Percentiles rank a stretch among this genome's conserved stretches.
Evolutionary conservation across 2,329 filamentous ascomycete species (phyloP).

Genomic region (Rhinocladiella similis): DNA sequence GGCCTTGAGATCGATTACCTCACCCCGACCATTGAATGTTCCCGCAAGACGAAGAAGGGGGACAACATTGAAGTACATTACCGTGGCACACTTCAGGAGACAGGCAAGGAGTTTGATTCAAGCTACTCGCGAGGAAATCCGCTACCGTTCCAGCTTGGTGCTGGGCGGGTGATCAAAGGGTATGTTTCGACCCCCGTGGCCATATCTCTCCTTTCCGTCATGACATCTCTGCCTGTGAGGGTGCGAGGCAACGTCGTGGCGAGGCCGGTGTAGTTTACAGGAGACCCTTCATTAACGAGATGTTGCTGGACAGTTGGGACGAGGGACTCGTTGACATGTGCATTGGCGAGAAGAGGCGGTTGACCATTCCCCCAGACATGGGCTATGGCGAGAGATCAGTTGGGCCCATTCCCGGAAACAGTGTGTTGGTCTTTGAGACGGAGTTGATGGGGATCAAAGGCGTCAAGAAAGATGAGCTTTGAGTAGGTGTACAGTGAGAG

Average conservation of each 20-base stretch:
- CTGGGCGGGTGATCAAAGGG: constrained; percentile 86
- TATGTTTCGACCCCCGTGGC: constrained; percentile 42
- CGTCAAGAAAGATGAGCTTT: constrained; percentile 45
- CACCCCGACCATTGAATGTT: constrained; percentile 68
- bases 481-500: constrained; percentile 8
- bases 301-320: constrained; percentile 62
- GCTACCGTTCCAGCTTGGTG: constrained; percentile 76
- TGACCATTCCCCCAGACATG: constrained; percentile 85
- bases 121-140: constrained; percentile 75
- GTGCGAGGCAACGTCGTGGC: too few species aligned
- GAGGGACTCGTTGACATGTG: constrained; percentile 90
- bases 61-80: constrained; percentile 88
- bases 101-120: constrained; percentile 81
- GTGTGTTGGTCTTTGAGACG: constrained; percentile 88
- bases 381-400: constrained; percentile 76
- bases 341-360: constrained; percentile 84
- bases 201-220: too few species aligned
- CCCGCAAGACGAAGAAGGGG: constrained; percentile 72
- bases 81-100: constrained; percentile 71
- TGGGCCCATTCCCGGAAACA: constrained; percentile 80
- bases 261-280: neutral
- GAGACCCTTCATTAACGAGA: neutral
- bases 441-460: constrained; percentile 83
- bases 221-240: too few species aligned
- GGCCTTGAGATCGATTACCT: constrained; percentile 78